These are phyloP conservation scores for Monosporascus sp. DNA, from an alignment of 2,329 filamentous ascomycete genomes.

Conservation along the genomic window DNA sequence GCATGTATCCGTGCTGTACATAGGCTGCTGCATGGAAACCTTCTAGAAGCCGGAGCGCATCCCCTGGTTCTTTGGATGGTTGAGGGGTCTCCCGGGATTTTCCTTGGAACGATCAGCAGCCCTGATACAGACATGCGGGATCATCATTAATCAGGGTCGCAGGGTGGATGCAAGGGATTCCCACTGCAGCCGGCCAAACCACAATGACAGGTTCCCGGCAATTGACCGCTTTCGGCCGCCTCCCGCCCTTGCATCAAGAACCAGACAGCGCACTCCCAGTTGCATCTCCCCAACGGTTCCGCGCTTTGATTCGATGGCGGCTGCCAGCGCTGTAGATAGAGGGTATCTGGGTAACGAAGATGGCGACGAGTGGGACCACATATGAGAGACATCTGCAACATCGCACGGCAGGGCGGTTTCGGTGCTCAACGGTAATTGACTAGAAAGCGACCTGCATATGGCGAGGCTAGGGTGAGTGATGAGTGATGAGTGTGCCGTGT, in stretches of 20 bases:
- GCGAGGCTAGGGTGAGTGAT: too few species aligned
- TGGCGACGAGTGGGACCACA: not conserved
- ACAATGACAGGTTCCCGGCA: too few species aligned
- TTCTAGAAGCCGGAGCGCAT: not conserved
- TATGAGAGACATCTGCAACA: slow-evolving; percentile 2
- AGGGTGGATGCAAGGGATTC: not conserved
- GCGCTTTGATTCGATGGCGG: not conserved
- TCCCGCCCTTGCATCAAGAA: not conserved
- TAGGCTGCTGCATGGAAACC: not conserved
- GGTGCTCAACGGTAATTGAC: slow-evolving; percentile 11
- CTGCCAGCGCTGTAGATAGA: not conserved
- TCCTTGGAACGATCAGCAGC: not conserved
- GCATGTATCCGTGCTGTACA: not conserved
- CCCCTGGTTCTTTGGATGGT: not conserved
- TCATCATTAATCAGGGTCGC: not conserved
- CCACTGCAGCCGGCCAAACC: not conserved
- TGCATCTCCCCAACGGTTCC: not conserved
- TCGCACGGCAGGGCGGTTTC: slow-evolving; percentile 20
- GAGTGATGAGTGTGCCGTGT: too few species aligned
- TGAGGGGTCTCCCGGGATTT: not conserved
- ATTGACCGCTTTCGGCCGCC: not conserved
- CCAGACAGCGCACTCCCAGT: not conserved
- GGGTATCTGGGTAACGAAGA: not conserved
- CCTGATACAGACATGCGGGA: not conserved
- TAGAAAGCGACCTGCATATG: not conserved